phyloP scores from a whole-genome alignment of 805 yeast species.

The Saccharomycodes ludwigii region DNA sequence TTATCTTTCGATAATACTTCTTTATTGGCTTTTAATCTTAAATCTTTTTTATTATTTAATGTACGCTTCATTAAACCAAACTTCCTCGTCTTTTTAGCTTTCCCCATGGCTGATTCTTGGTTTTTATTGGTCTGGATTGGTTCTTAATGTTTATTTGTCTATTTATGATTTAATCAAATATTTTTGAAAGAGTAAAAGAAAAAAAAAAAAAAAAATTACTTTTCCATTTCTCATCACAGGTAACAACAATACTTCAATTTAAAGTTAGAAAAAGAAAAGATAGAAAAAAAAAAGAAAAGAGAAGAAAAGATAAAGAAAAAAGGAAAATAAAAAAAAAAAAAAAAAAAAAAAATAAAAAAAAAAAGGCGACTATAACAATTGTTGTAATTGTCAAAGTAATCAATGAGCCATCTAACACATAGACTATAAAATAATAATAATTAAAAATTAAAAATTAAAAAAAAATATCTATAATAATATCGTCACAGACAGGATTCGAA shows the following conservation, averaged over 20 bases:
- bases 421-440: too few species aligned
- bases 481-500: conserved; percentile 99
- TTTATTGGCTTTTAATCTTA: conserved; percentile 34
- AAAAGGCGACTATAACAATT: too few species aligned
- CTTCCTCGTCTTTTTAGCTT: conserved; percentile 93
- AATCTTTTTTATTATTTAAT: conserved; percentile 54
- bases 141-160: neutral
- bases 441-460: neutral
- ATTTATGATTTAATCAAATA: neutral
- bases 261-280: too few species aligned
- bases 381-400: too few species aligned
- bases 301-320: too few species aligned
- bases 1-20: conserved; percentile 27
- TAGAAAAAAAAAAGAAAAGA: too few species aligned
- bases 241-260: too few species aligned
- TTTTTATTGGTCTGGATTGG: neutral
- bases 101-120: conserved; percentile 52
- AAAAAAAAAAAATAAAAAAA: too few species aligned
- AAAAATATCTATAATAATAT: conserved; percentile 31
- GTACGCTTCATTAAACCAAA: conserved; percentile 87
- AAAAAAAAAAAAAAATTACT: conserved; percentile 1
- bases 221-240: too few species aligned
- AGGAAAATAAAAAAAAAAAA: too few species aligned
- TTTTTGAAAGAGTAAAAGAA: neutral
- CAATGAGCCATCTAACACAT: too few species aligned